phyloP scores from a whole-genome alignment of 2,329 filamentous ascomycete genomes.

The Mycogone perniciosa region DNA sequence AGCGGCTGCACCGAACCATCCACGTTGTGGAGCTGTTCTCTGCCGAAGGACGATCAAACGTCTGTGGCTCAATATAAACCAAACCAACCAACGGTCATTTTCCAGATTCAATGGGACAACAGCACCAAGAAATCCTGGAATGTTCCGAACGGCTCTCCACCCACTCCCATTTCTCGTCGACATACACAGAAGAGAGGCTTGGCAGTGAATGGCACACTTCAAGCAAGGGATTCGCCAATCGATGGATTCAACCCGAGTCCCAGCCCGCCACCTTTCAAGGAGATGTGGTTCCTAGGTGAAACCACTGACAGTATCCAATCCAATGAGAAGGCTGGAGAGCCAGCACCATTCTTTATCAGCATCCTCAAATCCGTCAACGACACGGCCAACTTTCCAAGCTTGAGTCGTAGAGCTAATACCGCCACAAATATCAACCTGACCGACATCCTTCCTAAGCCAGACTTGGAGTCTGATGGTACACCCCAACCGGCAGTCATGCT shows the following conservation, averaged over 20 bases:
- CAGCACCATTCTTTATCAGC: constrained; percentile 83
- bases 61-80: constrained; percentile 56
- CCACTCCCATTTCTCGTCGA: constrained; percentile 22
- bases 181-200: constrained; percentile 1
- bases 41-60: constrained; percentile 71
- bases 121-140: constrained; percentile 47
- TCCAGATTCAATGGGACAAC: constrained; percentile 72
- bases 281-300: constrained; percentile 77
- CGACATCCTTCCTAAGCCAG: constrained; percentile 55
- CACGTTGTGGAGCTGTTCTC: constrained; percentile 77
- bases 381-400: constrained; percentile 21
- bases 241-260: constrained; percentile 45
- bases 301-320: constrained; percentile 70
- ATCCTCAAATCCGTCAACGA: constrained; percentile 48
- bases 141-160: constrained; percentile 32
- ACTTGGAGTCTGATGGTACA: constrained; percentile 60
- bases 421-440: constrained; percentile 17
- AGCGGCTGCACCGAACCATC: constrained; percentile 64
- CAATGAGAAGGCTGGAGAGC: constrained; percentile 69
- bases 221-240: constrained; percentile 2
- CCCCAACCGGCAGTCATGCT: constrained; percentile 67
- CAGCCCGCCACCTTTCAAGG: constrained; percentile 53
- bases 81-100: constrained; percentile 69
- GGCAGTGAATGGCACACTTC: neutral
- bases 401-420: constrained; percentile 11